These are phyloP conservation scores for Thermothelomyces thermophilus DNA, from an alignment of 2,329 filamentous ascomycete species.

Conservation along the genomic window DNA sequence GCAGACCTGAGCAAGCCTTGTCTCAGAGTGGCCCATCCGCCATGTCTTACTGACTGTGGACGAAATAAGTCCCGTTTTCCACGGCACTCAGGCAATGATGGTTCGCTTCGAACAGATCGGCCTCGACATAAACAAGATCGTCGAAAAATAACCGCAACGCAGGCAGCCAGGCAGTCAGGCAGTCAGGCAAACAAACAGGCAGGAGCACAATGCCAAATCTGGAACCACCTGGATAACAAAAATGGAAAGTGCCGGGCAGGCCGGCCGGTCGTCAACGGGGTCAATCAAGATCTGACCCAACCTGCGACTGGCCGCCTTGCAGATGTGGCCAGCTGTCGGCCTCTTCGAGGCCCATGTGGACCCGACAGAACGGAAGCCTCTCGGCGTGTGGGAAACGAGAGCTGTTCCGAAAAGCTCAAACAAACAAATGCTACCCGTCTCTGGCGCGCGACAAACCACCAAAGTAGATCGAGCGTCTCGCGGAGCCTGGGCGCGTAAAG, in stretches of 20 bases:
- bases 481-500: conserved; percentile 13
- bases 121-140: no score
- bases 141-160: no score
- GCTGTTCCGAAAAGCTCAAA: conserved; percentile 1
- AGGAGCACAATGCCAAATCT: no score
- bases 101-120: no score
- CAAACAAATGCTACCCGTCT: not conserved
- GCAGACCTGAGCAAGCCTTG: conserved; percentile 22
- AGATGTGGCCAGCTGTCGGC: conserved; percentile 15
- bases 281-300: conserved; percentile 19
- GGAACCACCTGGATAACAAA: not conserved
- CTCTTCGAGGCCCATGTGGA: conserved; percentile 14
- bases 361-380: conserved; percentile 25
- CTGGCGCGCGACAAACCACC: conserved; percentile 17
- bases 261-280: conserved; percentile 8
- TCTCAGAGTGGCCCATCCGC: conserved; percentile 15
- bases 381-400: conserved; percentile 7
- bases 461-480: conserved; percentile 7
- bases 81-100: no score
- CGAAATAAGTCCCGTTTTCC: no score
- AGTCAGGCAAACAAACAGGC: no score
- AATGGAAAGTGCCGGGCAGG: not conserved
- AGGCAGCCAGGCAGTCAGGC: no score
- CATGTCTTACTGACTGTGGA: not conserved
- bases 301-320: conserved; percentile 21